Evolutionary conservation across 1,284 basidiomycete species (phyloP), one percentile per base, ranked within the genome.

Genomic region (Heimioporus retisporus): DNA sequence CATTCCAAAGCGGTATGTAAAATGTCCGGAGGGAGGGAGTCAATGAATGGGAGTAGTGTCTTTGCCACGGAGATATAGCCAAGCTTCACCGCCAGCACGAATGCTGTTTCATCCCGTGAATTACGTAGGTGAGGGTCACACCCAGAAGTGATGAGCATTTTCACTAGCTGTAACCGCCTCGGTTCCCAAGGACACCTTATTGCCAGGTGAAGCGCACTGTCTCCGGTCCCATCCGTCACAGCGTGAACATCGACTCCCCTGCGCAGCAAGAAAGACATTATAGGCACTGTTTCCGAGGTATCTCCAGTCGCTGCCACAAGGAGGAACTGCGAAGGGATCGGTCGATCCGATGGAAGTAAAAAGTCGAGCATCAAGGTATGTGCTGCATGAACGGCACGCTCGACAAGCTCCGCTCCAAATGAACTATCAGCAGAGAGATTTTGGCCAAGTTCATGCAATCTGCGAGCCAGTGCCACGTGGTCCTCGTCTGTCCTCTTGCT

Each of bases 121-220:
- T 60, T 54, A 40, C 8, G 14, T 19, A 23, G 4, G 13, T 51
- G 18, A 15, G 59, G 59, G 40, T 43, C 15, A 28, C 59, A 60
- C 6, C 59, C 59, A 7, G 59, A 40, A 15, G 21, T 14, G 6
- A 60, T n/a, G 23, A 54, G 51, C 11, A 54, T 25, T 10, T 28
- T 11, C 13, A 51, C 43, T 6, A 60, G 50, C 25, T 60, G 40
- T 19, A 60, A 16, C 25, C 59, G 42, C 40, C 59, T 40, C 21
- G 50, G 59, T 21, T 60, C 59, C 59, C 59, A 60, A 43, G 51
- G 51, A 23, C 51, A 60, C 59, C 43, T 53, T 7, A 21, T 40
- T 21, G 59, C 59, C 4, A 60, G 59, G 50, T 60, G 59, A 23
- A 60, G 50, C 5, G 59, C 59, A 6, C 50, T 54, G 50, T 60